These are phyloP conservation scores for Yamagishiella unicocca DNA, from an alignment of 139 green algal species.

Conservation along the genomic window DNA sequence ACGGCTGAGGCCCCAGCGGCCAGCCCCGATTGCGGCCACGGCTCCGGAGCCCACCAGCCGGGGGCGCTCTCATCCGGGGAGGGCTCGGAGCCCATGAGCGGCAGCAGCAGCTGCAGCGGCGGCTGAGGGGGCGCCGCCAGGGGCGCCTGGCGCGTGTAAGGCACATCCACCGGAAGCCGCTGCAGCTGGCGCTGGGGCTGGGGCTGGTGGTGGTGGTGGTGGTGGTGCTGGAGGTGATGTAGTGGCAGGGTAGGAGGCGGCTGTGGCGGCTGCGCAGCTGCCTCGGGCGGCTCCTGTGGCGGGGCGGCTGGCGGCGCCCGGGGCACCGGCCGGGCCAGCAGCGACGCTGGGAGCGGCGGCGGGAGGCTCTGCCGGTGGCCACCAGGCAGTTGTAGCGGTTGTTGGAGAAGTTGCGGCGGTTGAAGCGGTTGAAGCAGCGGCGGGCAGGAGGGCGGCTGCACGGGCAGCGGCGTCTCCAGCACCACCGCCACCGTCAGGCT, in stretches of 20 bases:
- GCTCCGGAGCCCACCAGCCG: no score
- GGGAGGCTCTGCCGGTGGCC: not conserved
- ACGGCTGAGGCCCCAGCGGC: no score
- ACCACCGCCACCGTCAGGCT: not conserved
- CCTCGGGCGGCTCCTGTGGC: not conserved
- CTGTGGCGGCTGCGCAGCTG: not conserved
- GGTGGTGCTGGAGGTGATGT: not conserved
- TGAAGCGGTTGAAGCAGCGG: not conserved
- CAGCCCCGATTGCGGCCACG: no score
- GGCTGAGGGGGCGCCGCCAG: no score
- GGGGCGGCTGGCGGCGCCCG: not conserved
- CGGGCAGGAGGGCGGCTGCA: not conserved
- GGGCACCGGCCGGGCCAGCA: not conserved
- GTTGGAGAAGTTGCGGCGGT: not conserved
- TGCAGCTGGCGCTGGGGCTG: not conserved
- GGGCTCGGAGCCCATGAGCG: no score
- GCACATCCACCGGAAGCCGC: no score
- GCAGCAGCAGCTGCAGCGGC: no score
- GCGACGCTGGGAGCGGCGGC: not conserved
- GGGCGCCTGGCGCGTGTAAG: no score
- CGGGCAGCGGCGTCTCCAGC: slow-evolving; percentile 13
- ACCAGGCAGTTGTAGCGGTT: not conserved
- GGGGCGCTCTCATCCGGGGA: no score
- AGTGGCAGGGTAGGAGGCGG: not conserved
- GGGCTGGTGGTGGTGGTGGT: not conserved